A percentile compares a stretch with the other conserved stretches of the same genome.
Conservation (phyloP, 257 asterid genomes). For the Nicotiana sylvestris region DNA sequence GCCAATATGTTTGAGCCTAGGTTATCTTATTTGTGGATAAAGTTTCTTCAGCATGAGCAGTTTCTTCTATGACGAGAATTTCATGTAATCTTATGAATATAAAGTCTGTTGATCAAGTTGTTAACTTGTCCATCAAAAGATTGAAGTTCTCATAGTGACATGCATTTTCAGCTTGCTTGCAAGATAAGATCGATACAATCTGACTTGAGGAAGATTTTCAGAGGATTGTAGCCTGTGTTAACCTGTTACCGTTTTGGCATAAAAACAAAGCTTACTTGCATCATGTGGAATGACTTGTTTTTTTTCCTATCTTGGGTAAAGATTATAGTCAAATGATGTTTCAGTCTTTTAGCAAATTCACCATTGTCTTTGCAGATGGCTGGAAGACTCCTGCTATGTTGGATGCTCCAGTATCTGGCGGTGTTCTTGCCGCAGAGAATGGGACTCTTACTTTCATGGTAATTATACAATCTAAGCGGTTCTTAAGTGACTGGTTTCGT, state of each 20-base stretch:
- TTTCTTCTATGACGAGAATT: not conserved
- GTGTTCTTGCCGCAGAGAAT: constrained; percentile 78
- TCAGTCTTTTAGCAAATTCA: not conserved
- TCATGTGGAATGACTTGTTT: not conserved
- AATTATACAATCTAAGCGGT: constrained; percentile 9
- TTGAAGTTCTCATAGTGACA: not conserved
- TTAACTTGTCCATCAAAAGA: not conserved
- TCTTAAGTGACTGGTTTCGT: not conserved
- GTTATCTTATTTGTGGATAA: not conserved
- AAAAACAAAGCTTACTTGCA: not conserved
- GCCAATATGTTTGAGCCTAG: not conserved
- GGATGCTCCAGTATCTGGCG: constrained; percentile 99
- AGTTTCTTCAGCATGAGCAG: not conserved
- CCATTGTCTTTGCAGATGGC: constrained; percentile 33
- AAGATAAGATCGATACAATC: not conserved
- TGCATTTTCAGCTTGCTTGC: not conserved
- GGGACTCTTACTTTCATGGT: constrained; percentile 99
- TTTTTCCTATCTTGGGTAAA: not conserved
- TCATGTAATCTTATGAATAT: not conserved
- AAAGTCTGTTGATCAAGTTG: not conserved
- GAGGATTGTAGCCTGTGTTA: not conserved
- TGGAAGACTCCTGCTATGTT: constrained; percentile 58
- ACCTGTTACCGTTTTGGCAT: not conserved
- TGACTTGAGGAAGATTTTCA: not conserved
- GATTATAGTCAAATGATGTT: not conserved